Percentiles rank a stretch among this genome's conserved stretches.
phyloP scores from a whole-genome alignment of 2,329 filamentous ascomycete species.

The Cytospora mali region DNA sequence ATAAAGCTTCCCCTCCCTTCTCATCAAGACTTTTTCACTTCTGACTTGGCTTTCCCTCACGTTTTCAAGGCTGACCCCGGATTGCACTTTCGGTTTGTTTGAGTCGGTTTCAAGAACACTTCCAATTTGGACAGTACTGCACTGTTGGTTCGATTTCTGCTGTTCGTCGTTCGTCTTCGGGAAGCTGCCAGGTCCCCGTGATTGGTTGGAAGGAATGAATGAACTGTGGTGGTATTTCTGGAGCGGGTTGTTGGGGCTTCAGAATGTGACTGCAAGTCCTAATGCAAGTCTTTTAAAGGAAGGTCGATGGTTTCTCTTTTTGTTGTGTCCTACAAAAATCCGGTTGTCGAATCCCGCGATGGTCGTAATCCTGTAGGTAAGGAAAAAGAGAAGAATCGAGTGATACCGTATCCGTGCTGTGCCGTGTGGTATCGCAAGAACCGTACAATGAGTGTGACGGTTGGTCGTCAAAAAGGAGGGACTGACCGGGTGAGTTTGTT shows the following conservation, averaged over 20 bases:
- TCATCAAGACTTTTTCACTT: no score
- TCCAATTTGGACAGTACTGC: neutral
- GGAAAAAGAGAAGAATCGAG: slow-evolving; percentile 1
- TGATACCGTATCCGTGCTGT: slow-evolving; percentile 2
- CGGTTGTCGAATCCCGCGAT: slow-evolving; percentile 22
- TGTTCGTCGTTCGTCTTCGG: neutral
- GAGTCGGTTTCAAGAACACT: no score
- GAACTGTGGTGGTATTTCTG: slow-evolving; percentile 5
- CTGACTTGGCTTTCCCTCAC: neutral
- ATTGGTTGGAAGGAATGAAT: neutral
- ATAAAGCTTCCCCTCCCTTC: slow-evolving; percentile 3
- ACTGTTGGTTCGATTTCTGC: slow-evolving; percentile 1
- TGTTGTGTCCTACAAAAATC: slow-evolving; percentile 22
- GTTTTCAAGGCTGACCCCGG: neutral
- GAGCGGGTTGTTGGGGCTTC: neutral
- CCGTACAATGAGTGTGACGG: slow-evolving; percentile 12
- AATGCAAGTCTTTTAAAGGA: slow-evolving; percentile 15
- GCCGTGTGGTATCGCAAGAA: slow-evolving; percentile 8
- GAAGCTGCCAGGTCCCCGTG: slow-evolving; percentile 1
- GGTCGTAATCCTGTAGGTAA: slow-evolving; percentile 19
- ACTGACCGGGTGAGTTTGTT: slow-evolving; percentile 2
- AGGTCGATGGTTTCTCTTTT: slow-evolving; percentile 3
- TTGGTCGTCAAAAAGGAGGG: slow-evolving; percentile 14
- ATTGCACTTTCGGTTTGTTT: no score
- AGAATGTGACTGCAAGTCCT: neutral